Base-by-base conservation (phyloP, 768 basidiomycete species). In the Rhodotorula kratochvilovae region DNA sequence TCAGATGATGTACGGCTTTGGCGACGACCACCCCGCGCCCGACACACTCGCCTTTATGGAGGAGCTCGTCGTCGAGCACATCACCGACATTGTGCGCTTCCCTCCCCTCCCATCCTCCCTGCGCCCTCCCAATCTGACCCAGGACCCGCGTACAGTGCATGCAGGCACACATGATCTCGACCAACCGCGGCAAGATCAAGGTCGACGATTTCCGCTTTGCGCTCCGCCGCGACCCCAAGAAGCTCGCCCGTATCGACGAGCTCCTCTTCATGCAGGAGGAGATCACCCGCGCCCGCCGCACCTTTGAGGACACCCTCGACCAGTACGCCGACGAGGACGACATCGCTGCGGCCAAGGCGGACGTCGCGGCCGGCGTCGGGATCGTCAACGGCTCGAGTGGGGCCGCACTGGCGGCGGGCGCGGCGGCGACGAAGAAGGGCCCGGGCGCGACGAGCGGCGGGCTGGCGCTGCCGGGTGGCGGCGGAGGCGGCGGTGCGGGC, bases 31-130 rank as follows among this genome's bases (percentile, higher is more conserved):
- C 75, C 90, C 92, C 1, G 88, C 91, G 5, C 89, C 86, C 50
- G 92, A 96, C 76, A 90, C 90, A 0, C 90, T 93, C 36, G 88
- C 87, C 73, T 89, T 94, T 50, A 90, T 95, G 90, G 92, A 95
- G 79, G 92, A 95, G 78, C 92, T 95, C 63, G 82, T 95, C 61
- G 86, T 92, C 54, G 91, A 93, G 79, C 93, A 90, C 74, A 90
- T 96, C 75, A 86, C 88, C 43, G 92, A 96, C 76, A 85, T 95
- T 19, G 92, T 95, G 78, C 73, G 56, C 91, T 85, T 54, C 57
- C 56, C 50, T 43, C 61, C 45, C 36, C 39, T 45, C n/a, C 43
- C 19, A 51, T 17, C 51, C 6, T 21, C 42, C 12, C 8, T 23
- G 5, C 19, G 2, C 31, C 13, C 31, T 42, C 25, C 33, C 25